Conservation (phyloP, 768 basidiomycete species). For the Arthromyces matolae region DNA sequence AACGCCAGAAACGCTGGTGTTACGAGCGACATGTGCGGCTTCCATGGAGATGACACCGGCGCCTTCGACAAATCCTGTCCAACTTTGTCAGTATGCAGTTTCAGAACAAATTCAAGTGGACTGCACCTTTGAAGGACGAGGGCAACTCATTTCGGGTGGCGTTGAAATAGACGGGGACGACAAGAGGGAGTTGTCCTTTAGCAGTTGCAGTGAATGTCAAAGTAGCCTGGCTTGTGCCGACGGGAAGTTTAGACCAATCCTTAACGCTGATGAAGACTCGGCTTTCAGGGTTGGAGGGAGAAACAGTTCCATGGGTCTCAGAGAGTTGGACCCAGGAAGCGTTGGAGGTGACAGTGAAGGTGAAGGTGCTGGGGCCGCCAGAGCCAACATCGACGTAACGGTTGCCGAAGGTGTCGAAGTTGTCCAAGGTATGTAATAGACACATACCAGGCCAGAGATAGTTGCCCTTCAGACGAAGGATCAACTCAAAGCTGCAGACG, state of each 20-base stretch:
- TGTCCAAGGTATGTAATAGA: constrained; percentile 37
- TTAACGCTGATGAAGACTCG: constrained; percentile 51
- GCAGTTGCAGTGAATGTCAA: constrained; percentile 47
- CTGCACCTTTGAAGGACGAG: constrained; percentile 45
- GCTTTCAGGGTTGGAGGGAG: constrained; percentile 42
- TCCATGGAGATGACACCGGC: constrained; percentile 64
- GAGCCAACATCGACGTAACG: constrained; percentile 61
- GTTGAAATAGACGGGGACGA: constrained; percentile 30
- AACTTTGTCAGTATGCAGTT: not conserved
- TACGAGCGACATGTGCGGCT: constrained; percentile 53
- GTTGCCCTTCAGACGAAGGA: constrained; percentile 67
- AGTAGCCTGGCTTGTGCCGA: constrained; percentile 32
- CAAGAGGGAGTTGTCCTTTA: constrained; percentile 32
- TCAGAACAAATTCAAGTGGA: not conserved
- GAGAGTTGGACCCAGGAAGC: constrained; percentile 53
- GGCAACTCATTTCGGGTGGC: constrained; percentile 37
- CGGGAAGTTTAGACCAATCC: constrained; percentile 52
- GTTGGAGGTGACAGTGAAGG: constrained; percentile 47
- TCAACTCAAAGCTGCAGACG: constrained; percentile 51
- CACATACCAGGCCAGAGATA: constrained; percentile 64
- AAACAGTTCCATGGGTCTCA: constrained; percentile 44
- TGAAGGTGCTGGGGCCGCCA: constrained; percentile 56
- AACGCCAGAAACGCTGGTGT: constrained; percentile 45
- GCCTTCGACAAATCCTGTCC: constrained; percentile 59
- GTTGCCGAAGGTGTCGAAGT: constrained; percentile 49